Conservation (phyloP, 1,284 basidiomycete genomes). For the Sanghuangporus weigelae region DNA sequence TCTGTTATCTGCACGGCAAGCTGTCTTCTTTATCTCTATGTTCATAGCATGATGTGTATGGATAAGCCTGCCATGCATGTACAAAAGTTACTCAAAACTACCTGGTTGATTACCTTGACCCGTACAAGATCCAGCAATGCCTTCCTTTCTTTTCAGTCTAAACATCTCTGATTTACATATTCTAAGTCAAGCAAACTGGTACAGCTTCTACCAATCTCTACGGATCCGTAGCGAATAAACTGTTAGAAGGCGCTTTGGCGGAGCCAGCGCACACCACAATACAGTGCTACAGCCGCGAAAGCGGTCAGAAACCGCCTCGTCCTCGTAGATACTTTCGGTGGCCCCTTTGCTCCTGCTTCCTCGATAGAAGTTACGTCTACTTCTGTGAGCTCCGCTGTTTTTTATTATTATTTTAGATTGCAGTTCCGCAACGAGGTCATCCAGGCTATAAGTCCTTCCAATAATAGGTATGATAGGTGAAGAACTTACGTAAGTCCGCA, state of each 20-base stretch:
- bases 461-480: neutral
- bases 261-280: constrained; percentile 1
- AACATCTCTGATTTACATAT: neutral
- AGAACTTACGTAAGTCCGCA: constrained; percentile 38
- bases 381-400: constrained; percentile 28
- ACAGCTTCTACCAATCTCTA: neutral
- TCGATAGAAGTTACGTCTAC: constrained; percentile 40
- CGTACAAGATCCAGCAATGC: neutral
- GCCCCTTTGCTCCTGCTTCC: constrained; percentile 32
- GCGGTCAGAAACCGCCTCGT: neutral
- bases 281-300: neutral
- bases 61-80: constrained; percentile 12
- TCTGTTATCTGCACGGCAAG: neutral
- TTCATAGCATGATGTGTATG: constrained; percentile 12
- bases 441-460: neutral
- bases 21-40: neutral
- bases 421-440: neutral
- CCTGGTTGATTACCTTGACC: neutral
- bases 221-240: neutral
- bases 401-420: neutral
- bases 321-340: neutral
- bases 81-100: neutral
- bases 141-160: neutral
- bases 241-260: neutral
- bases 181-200: neutral